Percentiles rank a stretch among this genome's conserved stretches.
These are phyloP conservation scores for Moesziomyces sp. DNA, from an alignment of 1,284 basidiomycete genomes.

Conservation along the genomic window DNA sequence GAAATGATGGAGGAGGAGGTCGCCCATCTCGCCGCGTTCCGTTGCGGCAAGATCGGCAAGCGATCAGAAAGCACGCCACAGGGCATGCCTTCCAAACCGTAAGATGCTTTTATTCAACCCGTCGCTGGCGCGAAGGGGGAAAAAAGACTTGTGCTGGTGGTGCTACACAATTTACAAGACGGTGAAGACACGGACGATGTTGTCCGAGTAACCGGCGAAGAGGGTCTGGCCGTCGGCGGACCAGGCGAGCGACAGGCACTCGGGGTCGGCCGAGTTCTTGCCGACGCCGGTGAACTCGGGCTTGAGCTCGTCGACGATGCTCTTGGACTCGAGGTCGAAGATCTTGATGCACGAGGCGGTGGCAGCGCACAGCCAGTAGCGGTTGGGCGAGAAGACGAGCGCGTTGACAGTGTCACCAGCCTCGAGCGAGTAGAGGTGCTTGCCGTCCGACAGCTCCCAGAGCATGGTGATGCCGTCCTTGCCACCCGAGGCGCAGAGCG, in stretches of 20 bases:
- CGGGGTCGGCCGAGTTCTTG: slow-evolving; percentile 84
- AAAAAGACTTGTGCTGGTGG: not conserved
- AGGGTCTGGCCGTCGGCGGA: slow-evolving; percentile 97
- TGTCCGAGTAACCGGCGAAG: slow-evolving; percentile 76
- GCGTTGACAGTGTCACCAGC: slow-evolving; percentile 99
- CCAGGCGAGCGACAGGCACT: slow-evolving; percentile 98
- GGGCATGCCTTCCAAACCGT: too few relatives aligned
- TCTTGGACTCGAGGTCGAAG: slow-evolving; percentile 73
- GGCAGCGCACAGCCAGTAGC: slow-evolving; percentile 99
- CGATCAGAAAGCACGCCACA: not conserved
- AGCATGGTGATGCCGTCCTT: slow-evolving; percentile 99
- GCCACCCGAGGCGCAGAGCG: slow-evolving; percentile 97
- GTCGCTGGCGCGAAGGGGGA: too few relatives aligned
- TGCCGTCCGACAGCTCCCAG: slow-evolving; percentile 99
- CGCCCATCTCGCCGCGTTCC: not conserved
- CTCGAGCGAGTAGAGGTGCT: slow-evolving; percentile 99
- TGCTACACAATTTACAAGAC: slow-evolving; percentile 58
- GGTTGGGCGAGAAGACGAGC: slow-evolving; percentile 92
- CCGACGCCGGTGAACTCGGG: slow-evolving; percentile 71
- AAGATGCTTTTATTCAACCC: too few relatives aligned
- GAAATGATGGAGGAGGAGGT: slow-evolving; percentile 3
- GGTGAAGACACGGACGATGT: slow-evolving; percentile 68
- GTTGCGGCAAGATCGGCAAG: not conserved
- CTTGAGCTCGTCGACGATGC: slow-evolving; percentile 98
- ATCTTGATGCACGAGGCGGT: slow-evolving; percentile 97